Evolutionary conservation across 257 asterid species (phyloP).

Genomic region (Echites panduratus): DNA sequence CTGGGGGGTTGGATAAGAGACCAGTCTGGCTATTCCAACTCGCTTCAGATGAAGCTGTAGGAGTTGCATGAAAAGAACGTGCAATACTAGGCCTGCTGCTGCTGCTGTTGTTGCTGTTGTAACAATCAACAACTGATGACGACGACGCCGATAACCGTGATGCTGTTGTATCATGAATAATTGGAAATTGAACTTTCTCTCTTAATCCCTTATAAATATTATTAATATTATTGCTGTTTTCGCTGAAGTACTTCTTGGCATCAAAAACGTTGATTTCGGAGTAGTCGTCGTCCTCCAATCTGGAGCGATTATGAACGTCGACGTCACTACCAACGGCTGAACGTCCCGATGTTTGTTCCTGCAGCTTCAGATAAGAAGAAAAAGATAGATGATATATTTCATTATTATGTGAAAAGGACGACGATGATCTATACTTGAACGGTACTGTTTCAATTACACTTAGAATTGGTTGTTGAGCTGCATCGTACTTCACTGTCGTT

Average conservation of each 20-base stretch:
- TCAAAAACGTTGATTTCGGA: constrained; percentile 76
- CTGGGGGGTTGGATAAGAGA: constrained; percentile 54
- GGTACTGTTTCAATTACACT: constrained; percentile 38
- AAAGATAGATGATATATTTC: constrained; percentile 46
- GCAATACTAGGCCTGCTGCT: no score
- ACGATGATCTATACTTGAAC: constrained; percentile 30
- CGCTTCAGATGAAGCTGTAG: constrained; percentile 87
- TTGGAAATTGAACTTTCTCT: background rate
- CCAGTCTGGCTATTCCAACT: constrained; percentile 93
- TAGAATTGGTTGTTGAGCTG: constrained; percentile 46
- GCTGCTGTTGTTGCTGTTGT: constrained; percentile 40
- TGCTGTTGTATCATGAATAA: constrained; percentile 6
- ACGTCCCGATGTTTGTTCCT: constrained; percentile 20
- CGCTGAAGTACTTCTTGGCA: constrained; percentile 79
- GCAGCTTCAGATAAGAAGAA: constrained; percentile 44
- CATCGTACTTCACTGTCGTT: constrained; percentile 38
- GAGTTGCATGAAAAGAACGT: constrained; percentile 59
- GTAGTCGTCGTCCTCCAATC: no score
- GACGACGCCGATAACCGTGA: constrained; percentile 45
- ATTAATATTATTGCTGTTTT: constrained; percentile 30
- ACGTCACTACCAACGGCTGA: background rate
- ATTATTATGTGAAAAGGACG: no score
- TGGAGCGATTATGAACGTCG: no score
- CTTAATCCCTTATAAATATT: constrained; percentile 24
- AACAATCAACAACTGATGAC: constrained; percentile 49